phyloP scores from a whole-genome alignment of 2,329 filamentous ascomycete species.

The Colletotrichum somersetense region DNA sequence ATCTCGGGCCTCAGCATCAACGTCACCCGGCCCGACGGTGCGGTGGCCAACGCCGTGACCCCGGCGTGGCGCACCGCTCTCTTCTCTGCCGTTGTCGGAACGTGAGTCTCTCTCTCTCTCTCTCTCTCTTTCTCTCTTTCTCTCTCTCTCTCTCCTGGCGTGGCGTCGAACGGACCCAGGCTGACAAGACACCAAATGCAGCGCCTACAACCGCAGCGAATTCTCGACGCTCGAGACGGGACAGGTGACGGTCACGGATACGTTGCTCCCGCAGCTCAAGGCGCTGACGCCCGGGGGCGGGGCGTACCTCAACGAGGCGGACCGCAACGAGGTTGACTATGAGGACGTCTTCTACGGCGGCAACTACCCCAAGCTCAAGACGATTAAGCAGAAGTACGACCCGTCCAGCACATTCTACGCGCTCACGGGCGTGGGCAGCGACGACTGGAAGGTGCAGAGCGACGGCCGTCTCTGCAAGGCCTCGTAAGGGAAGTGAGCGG shows the following conservation, averaged over 20 bases:
- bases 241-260: slow-evolving; percentile 26
- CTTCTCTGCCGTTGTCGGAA: slow-evolving; percentile 36
- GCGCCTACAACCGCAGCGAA: slow-evolving; percentile 24
- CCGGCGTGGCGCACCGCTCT: slow-evolving; percentile 44
- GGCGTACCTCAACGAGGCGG: slow-evolving; percentile 65
- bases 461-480: slow-evolving; percentile 43
- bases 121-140: too few relatives aligned
- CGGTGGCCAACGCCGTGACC: slow-evolving; percentile 43
- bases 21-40: slow-evolving; percentile 22
- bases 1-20: slow-evolving; percentile 35
- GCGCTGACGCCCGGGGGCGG: slow-evolving; percentile 54
- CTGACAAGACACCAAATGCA: not conserved
- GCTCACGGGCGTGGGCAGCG: slow-evolving; percentile 63
- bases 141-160: not conserved
- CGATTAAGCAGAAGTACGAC: slow-evolving; percentile 64
- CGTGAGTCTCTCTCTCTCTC: slow-evolving; percentile 12
- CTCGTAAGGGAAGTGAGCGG: not conserved
- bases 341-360: slow-evolving; percentile 60
- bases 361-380: slow-evolving; percentile 57
- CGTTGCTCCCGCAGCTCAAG: slow-evolving; percentile 25
- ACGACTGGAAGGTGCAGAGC: slow-evolving; percentile 57
- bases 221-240: slow-evolving; percentile 33
- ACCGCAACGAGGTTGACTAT: slow-evolving; percentile 61
- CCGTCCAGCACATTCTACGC: slow-evolving; percentile 61
- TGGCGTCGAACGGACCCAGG: not conserved